A percentile compares a stretch with the other conserved stretches of the same genome.
Evolutionary conservation across 2,329 filamentous ascomycete species (phyloP).

Genomic region (Xylariaceae sp.): DNA sequence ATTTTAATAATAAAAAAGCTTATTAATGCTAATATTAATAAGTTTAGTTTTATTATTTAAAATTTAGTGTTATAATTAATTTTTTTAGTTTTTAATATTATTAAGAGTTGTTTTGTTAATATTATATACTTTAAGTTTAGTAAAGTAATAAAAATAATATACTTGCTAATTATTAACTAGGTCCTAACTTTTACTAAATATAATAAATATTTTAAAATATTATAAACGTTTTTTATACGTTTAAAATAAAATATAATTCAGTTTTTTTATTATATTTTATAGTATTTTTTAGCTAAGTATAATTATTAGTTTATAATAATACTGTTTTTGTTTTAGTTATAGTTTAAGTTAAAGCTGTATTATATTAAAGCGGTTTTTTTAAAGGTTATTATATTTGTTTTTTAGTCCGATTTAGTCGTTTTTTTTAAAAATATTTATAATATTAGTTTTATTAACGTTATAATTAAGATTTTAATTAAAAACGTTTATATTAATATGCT

Average conservation of each 20-base stretch:
- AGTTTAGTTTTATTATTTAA: constrained; percentile 2
- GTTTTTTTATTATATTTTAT: constrained; percentile 17
- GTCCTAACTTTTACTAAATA: constrained; percentile 8
- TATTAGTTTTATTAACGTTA: not conserved
- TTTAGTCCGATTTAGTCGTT: not conserved
- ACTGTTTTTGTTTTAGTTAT: not conserved
- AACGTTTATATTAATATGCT: constrained; percentile 10
- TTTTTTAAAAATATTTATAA: constrained; percentile 3
- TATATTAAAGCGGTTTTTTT: constrained; percentile 6
- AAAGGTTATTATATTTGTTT: not conserved
- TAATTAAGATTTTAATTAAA: constrained; percentile 6
- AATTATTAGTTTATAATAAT: constrained; percentile 1
- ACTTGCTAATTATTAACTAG: constrained; percentile 22
- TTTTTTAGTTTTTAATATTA: constrained; percentile 19
- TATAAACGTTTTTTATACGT: constrained; percentile 1
- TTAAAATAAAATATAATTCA: constrained; percentile 14
- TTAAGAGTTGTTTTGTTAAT: constrained; percentile 4
- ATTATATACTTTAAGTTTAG: constrained; percentile 14
- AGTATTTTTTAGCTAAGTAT: constrained; percentile 14
- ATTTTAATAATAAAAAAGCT: constrained; percentile 7
- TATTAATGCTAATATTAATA: not conserved
- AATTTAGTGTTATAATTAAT: not conserved
- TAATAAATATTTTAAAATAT: constrained; percentile 18
- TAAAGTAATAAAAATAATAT: constrained; percentile 15
- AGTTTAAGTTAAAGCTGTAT: not conserved